Conservation (phyloP, 768 basidiomycete genomes). For the Termitomyces sp. region DNA sequence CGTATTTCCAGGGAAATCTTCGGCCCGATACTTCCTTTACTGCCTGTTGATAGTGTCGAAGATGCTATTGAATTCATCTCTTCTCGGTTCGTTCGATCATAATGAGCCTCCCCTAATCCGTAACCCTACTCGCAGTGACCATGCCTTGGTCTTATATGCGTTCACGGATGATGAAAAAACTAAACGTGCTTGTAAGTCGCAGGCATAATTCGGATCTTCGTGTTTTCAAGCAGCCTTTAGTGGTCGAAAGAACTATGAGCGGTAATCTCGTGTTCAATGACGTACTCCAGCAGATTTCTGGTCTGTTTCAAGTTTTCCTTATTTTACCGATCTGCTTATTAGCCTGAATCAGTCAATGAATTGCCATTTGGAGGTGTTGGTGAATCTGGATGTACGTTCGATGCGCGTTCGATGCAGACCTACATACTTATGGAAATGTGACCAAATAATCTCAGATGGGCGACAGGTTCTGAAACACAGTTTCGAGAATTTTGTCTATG, state of each 20-base stretch:
- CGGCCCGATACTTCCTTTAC: constrained; percentile 63
- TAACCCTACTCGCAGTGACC: constrained; percentile 31
- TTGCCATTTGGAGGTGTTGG: constrained; percentile 54
- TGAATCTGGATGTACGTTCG: constrained; percentile 56
- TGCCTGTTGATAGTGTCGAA: constrained; percentile 50
- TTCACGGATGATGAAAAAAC: constrained; percentile 47
- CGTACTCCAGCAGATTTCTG: constrained; percentile 45
- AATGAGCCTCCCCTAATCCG: neutral
- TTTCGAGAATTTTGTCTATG: constrained; percentile 51
- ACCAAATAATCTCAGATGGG: constrained; percentile 38
- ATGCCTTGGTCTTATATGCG: constrained; percentile 58
- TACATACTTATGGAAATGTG: neutral
- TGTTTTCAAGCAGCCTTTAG: constrained; percentile 24
- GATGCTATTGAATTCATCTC: constrained; percentile 55
- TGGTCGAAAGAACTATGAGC: constrained; percentile 50
- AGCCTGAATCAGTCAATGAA: constrained; percentile 17
- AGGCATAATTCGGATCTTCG: neutral
- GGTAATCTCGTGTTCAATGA: constrained; percentile 60
- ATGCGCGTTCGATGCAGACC: constrained; percentile 17
- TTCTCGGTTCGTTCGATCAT: constrained; percentile 32
- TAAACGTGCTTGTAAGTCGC: constrained; percentile 32
- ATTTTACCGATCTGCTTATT: neutral
- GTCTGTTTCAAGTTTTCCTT: constrained; percentile 25
- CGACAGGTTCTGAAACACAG: constrained; percentile 45
- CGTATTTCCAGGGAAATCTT: constrained; percentile 55